Conservation (phyloP, 2,329 filamentous ascomycete species). For the Simplicillium sp. region DNA sequence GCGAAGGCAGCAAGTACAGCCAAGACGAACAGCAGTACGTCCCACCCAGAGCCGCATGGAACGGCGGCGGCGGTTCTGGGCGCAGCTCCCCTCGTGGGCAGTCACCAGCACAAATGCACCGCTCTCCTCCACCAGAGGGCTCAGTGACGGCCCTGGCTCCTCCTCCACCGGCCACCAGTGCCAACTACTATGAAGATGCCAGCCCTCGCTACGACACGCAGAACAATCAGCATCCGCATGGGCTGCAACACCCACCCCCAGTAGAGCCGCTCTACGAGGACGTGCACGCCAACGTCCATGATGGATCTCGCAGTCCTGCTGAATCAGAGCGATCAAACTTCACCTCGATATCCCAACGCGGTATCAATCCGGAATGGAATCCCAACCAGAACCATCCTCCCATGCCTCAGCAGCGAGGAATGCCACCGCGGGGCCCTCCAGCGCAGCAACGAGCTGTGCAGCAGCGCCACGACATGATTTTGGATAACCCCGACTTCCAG, state of each 20-base stretch:
- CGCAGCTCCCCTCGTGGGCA: conserved; percentile 33
- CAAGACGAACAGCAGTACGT: conserved; percentile 61
- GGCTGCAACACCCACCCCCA: conserved; percentile 13
- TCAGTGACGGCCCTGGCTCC: conserved; percentile 20
- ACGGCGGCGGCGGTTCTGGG: conserved; percentile 26
- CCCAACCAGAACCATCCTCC: conserved; percentile 35
- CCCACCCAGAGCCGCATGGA: conserved; percentile 49
- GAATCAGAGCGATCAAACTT: conserved; percentile 77
- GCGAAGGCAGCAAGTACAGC: conserved; percentile 64
- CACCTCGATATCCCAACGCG: conserved; percentile 82
- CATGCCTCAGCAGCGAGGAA: conserved; percentile 29
- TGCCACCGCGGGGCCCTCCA: too few species aligned
- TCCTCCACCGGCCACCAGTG: conserved; percentile 19
- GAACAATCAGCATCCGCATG: conserved; percentile 13
- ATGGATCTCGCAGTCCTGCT: conserved; percentile 58
- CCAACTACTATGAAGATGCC: conserved; percentile 82
- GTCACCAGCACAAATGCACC: conserved; percentile 31
- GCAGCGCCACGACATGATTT: conserved; percentile 60
- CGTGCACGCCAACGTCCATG: conserved; percentile 34
- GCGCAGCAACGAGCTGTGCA: conserved; percentile 31
- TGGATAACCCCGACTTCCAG: conserved; percentile 83
- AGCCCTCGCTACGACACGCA: conserved; percentile 66
- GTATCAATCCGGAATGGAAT: conserved; percentile 82
- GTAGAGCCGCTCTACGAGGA: conserved; percentile 50
- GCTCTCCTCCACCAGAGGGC: conserved; percentile 10